Evolutionary conservation across 2,329 filamentous ascomycete genomes (phyloP).

Genomic region (Colletotrichum graminicola): DNA sequence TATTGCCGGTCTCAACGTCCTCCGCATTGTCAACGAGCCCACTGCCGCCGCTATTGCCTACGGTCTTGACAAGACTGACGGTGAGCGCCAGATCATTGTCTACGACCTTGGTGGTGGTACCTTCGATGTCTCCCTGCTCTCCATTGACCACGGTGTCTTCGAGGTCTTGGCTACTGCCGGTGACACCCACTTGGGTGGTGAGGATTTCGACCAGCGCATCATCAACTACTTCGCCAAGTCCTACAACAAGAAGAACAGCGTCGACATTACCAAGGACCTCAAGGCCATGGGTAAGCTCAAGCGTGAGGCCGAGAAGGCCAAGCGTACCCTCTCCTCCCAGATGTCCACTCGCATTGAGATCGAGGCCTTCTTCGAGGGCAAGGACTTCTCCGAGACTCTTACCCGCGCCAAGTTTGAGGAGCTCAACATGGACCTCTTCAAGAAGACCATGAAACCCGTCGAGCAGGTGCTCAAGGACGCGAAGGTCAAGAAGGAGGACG

Average conservation of each 20-base stretch:
- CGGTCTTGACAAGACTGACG: conserved; percentile 87
- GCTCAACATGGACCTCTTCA: conserved; percentile 98
- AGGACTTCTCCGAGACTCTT: conserved; percentile 98
- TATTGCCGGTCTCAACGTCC: conserved; percentile 93
- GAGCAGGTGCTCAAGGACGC: conserved; percentile 99
- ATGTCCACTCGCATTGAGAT: conserved; percentile 96
- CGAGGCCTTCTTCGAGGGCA: conserved; percentile 95
- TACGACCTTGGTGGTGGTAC: conserved; percentile 96
- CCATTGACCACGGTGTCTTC: conserved; percentile 92
- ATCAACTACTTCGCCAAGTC: conserved; percentile 96
- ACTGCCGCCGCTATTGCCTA: conserved; percentile 96
- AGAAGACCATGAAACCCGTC: conserved; percentile 98
- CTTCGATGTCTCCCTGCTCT: conserved; percentile 93
- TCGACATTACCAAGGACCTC: conserved; percentile 92
- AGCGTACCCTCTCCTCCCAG: conserved; percentile 95
- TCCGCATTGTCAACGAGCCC: conserved; percentile 96
- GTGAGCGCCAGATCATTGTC: conserved; percentile 89
- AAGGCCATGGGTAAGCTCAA: conserved; percentile 99
- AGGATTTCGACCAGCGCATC: conserved; percentile 98
- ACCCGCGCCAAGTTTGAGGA: conserved; percentile 99
- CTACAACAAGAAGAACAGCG: conserved; percentile 98
- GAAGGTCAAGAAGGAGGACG: conserved; percentile 94
- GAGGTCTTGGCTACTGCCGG: conserved; percentile 94
- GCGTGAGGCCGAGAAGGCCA: conserved; percentile 99
- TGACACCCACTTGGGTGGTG: conserved; percentile 98